Conservation (phyloP, 2,329 filamentous ascomycete genomes). For the Sporothrix mexicana region DNA sequence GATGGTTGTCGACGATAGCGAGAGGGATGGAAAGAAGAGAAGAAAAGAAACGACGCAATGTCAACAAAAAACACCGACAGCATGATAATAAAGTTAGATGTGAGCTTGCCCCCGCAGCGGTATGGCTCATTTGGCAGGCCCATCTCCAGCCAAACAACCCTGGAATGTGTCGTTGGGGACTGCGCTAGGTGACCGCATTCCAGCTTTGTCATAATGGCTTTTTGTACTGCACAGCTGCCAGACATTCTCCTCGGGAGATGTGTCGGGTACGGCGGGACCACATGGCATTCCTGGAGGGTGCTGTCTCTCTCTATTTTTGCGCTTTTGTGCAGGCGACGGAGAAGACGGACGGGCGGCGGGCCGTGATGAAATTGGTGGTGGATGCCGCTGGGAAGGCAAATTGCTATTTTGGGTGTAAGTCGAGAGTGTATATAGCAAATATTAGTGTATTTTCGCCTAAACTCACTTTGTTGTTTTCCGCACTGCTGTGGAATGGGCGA, state of each 20-base stretch:
- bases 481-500: constrained; percentile 10
- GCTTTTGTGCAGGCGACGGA: not conserved
- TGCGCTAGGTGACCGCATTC: constrained; percentile 34
- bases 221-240: not conserved
- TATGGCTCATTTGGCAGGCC: not conserved
- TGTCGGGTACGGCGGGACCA: not conserved
- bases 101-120: not conserved
- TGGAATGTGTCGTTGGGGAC: constrained; percentile 43
- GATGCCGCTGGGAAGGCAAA: not conserved
- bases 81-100: not conserved
- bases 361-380: not conserved
- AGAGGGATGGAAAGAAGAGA: not conserved
- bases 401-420: constrained; percentile 30
- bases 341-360: not conserved
- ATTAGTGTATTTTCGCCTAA: not conserved
- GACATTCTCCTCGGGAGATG: not conserved
- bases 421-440: not conserved
- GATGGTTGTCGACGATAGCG: constrained; percentile 11
- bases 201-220: constrained; percentile 23
- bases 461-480: not conserved
- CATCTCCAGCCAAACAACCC: constrained; percentile 20
- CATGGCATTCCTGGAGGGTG: constrained; percentile 12
- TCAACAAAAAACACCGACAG: not conserved
- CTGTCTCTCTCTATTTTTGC: constrained; percentile 15
- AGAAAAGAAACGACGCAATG: not conserved